Base-by-base conservation (phyloP, 2,329 filamentous ascomycete genomes). In the Fusarium cyanostomum region DNA sequence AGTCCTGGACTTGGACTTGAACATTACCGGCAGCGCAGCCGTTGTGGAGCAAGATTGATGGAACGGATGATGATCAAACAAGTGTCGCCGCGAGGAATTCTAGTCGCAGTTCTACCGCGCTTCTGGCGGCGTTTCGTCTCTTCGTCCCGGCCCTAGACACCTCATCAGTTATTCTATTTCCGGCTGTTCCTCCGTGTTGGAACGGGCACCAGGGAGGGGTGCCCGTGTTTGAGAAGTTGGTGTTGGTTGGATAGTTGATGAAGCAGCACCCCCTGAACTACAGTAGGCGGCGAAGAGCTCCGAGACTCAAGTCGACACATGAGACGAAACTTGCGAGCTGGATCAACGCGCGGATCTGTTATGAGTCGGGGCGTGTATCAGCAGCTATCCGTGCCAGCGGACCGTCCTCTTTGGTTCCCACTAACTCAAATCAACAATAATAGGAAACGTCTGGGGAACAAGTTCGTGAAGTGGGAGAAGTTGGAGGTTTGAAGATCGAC, bases 331-430 rank as follows among this genome's bases (percentile, higher is more conserved):
- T 44, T 46, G 33, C 24, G 50, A 70, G 64, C 49, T 67, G 61
- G 57, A 52, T 52, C 63, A 66, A 51, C 49, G 60, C 56, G 55
- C 52, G 63, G 65, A 70, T 70, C 65, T 70, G 49, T 52, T 39
- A 56, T 43, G 65, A 68, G 55, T 70, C 67, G 65, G 65, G 59
- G 67, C 67, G 53, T 65, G 63, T 67, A 64, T 66, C 63, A 66
- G 50, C 26, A 39, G 16, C 41, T 39, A 66, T 66, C 63, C 37
- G 63, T 66, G 62, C 63, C 21, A 34, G 37, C 49, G 59, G 55
- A 42, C 50, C 37, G 37, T 35, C 44, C 56, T 34, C 39, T 52
- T 37, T 52, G 37, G 57, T 44, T 56, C 38, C 39, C 45, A 27
- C 53, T 56, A 59, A 27, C 21, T 56, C 49, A 59, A 33, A 31